A percentile compares a stretch with the other conserved stretches of the same genome.
Conservation (phyloP, 441 rosid genomes). For the Iberis amara region DNA sequence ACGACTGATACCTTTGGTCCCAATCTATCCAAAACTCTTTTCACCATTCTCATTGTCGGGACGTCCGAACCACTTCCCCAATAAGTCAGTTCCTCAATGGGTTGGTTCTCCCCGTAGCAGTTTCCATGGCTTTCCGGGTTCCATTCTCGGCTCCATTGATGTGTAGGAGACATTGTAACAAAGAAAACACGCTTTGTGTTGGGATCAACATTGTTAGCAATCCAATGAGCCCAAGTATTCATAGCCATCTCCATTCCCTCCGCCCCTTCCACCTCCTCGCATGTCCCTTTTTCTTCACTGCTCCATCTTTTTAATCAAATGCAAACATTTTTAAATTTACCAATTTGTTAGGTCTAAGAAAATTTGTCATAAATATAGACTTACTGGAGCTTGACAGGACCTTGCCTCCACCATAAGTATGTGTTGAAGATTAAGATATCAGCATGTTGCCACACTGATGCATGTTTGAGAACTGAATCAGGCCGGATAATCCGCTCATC, state of each 20-base stretch:
- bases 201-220: constrained; percentile 48
- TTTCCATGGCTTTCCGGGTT: constrained; percentile 67
- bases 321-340: background rate
- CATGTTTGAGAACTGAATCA: constrained; percentile 84
- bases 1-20: constrained; percentile 66
- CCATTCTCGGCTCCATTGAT: constrained; percentile 86
- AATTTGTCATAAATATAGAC: constrained; percentile 10
- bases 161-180: constrained; percentile 92
- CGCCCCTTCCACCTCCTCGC: constrained; percentile 71
- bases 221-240: constrained; percentile 90
- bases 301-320: constrained; percentile 63
- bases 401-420: constrained; percentile 99
- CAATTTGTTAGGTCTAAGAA: background rate
- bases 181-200: constrained; percentile 55
- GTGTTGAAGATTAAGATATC: constrained; percentile 84
- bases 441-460: constrained; percentile 88
- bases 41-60: constrained; percentile 73
- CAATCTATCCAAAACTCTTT: constrained; percentile 48
- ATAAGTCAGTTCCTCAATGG: constrained; percentile 53
- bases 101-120: constrained; percentile 64
- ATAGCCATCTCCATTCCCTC: constrained; percentile 90
- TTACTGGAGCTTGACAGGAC: constrained; percentile 77
- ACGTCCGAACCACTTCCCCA: constrained; percentile 91
- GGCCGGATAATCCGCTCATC: constrained; percentile 74
- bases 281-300: constrained; percentile 50